phyloP scores from a whole-genome alignment of 371 early-diverging fungal species.

The Saksenaea vasiformis region DNA sequence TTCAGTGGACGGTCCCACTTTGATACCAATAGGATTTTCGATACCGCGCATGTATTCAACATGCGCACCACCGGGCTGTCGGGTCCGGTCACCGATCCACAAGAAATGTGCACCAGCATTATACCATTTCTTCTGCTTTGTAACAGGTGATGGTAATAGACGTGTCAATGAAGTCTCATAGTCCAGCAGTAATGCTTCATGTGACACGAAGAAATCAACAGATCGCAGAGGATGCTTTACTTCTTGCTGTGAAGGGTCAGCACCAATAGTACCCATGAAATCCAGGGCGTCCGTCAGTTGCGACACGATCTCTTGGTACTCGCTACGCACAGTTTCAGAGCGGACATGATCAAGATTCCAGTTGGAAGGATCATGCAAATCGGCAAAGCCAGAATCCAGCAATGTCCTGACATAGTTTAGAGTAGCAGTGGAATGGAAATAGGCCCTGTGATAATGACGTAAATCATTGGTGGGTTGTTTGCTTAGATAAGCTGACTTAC shows the following conservation, averaged over 20 bases:
- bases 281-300: slow-evolving; percentile 86
- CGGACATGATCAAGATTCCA: slow-evolving; percentile 94
- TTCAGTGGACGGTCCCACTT: slow-evolving; percentile 91
- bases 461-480: background rate
- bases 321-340: slow-evolving; percentile 74
- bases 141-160: slow-evolving; percentile 43
- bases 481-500: slow-evolving; percentile 33
- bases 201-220: slow-evolving; percentile 92
- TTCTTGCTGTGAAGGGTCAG: slow-evolving; percentile 45
- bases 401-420: slow-evolving; percentile 92
- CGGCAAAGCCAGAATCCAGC: slow-evolving; percentile 79
- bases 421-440: slow-evolving; percentile 98
- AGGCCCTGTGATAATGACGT: slow-evolving; percentile 60
- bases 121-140: slow-evolving; percentile 50
- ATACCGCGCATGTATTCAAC: slow-evolving; percentile 96
- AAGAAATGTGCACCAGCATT: slow-evolving; percentile 88
- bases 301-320: slow-evolving; percentile 88
- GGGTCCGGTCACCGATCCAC: slow-evolving; percentile 98
- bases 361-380: slow-evolving; percentile 86
- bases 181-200: slow-evolving; percentile 92
- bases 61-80: slow-evolving; percentile 94
- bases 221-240: slow-evolving; percentile 44
- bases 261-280: slow-evolving; percentile 92
- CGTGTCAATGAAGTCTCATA: slow-evolving; percentile 89
- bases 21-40: slow-evolving; percentile 95